Conservation (phyloP, 73 alveolate species). For the Paramecium pentaurelia region DNA sequence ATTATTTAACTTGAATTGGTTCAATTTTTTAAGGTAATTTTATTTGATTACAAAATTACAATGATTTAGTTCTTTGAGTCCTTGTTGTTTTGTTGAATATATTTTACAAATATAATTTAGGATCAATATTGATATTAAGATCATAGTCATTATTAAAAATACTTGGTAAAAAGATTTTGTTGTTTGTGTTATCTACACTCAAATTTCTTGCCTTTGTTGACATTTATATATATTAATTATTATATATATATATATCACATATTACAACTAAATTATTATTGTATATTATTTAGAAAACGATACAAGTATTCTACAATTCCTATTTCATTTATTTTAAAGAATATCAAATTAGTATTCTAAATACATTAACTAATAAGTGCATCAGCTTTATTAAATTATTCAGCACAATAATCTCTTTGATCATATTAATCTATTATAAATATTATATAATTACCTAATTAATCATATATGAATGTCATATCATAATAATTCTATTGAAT, state of each 20-base stretch:
- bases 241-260: neutral
- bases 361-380: neutral
- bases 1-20: neutral
- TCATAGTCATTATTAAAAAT: neutral
- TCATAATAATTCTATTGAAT: neutral
- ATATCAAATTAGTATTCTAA: neutral
- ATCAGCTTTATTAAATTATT: neutral
- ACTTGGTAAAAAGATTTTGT: neutral
- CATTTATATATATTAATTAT: neutral
- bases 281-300: neutral
- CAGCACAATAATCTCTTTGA: neutral
- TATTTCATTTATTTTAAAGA: neutral
- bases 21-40: neutral
- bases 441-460: neutral
- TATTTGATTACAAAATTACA: neutral
- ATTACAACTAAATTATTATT: neutral
- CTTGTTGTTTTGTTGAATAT: neutral
- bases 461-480: neutral
- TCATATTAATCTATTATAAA: neutral
- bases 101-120: neutral
- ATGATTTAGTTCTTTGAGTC: neutral
- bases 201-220: neutral
- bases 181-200: neutral
- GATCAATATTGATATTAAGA: neutral
- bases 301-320: slow-evolving; percentile 8